Evolutionary conservation across 345 rosid genomes (phyloP), one percentile per base, ranked within the genome.

Genomic region (Aquilaria malaccensis): DNA sequence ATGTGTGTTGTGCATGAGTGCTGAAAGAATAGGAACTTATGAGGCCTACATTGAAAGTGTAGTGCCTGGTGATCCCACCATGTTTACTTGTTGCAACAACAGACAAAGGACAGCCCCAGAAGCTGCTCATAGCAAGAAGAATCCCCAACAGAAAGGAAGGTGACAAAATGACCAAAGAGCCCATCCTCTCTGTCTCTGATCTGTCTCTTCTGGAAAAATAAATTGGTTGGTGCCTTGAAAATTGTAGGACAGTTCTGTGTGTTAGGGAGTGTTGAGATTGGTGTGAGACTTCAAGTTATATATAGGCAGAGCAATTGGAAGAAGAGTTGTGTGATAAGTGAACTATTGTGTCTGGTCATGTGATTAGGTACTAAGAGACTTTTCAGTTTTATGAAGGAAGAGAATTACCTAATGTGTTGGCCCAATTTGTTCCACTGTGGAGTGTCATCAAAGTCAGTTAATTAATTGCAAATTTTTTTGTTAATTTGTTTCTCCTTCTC

Each of bases 51-150:
- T 73, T 50, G 76, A 84, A 81, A 62, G 50, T 74, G 76, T 75
- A 75, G 57, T 77, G 86, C 70, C 84, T 69, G 6, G 84, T 81
- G 15, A 73, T 52, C 48, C 78, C 78, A 7, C 69, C 67, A 54
- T 59, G 60, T 6, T 68, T 60, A 49, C 71, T 48, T 60, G 15
- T 55, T 57, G 71, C 72, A 62, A 22, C 65, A 30, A 62, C 69
- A 12, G 76, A 78, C 67, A 43, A 68, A 51, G 72, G 55, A 65
- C 69, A 68, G 68, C 37, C 56, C 22, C 22, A 22, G 22, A 22
- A 22, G 22, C 22, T 22, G 22, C 22, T 22, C 13, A 29, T n/a
- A 7, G 65, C 73, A 54, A 71, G 50, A 58, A 71, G 60, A 47
- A 74, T 29, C 9, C 68, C 59, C 14, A 61, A 33, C 4, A 77